Evolutionary conservation across 352 stramenopile species (phyloP).

Genomic region (Globisporangium cylindrosporum): DNA sequence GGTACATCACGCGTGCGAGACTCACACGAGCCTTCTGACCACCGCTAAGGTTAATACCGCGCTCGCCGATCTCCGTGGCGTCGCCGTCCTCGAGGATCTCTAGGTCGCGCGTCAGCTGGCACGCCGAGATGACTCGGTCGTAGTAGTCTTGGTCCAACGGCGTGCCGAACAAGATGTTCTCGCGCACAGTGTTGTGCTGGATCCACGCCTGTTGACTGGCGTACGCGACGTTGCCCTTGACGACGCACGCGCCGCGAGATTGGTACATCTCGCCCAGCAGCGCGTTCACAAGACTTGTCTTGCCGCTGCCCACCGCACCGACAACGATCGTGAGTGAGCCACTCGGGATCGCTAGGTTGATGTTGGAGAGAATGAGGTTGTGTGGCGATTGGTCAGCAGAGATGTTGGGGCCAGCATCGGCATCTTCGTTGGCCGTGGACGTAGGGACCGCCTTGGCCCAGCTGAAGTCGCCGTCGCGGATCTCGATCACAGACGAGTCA

Average conservation of each 20-base stretch:
- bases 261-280: conserved; percentile 50
- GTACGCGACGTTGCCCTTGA: conserved; percentile 36
- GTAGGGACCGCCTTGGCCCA: no score
- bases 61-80: conserved; percentile 91
- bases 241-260: conserved; percentile 17
- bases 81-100: conserved; percentile 86
- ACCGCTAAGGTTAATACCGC: conserved; percentile 82
- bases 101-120: conserved; percentile 87
- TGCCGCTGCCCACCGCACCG: conserved; percentile 46
- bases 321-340: conserved; percentile 46
- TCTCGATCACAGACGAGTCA: conserved; percentile 8
- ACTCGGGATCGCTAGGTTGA: conserved; percentile 50
- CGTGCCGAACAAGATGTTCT: conserved; percentile 59
- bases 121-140: conserved; percentile 59
- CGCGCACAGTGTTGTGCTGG: conserved; percentile 42
- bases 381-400: conserved; percentile 19
- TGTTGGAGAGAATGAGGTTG: conserved; percentile 32
- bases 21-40: conserved; percentile 76
- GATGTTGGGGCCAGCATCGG: no score
- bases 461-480: conserved; percentile 29
- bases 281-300: conserved; percentile 48
- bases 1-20: conserved; percentile 59
- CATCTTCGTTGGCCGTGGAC: no score
- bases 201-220: conserved; percentile 46
- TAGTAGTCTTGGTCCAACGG: conserved; percentile 37